Conservation (phyloP, 2,329 filamentous ascomycete genomes). For the Chlorencoelia australis region DNA sequence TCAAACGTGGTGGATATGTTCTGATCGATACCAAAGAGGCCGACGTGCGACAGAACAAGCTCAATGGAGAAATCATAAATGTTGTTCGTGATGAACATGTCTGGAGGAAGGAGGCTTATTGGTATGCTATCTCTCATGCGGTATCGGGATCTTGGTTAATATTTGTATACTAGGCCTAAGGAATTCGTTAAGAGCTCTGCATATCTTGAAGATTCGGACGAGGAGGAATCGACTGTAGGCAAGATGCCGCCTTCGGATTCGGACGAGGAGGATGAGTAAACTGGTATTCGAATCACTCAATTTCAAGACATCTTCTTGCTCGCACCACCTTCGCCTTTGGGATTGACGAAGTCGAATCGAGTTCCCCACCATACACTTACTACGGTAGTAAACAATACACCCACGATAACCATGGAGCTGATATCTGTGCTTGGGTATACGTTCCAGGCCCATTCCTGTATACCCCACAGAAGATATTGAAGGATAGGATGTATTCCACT, state of each 20-base stretch:
- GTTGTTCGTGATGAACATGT: conserved; percentile 82
- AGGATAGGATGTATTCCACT: conserved; percentile 48
- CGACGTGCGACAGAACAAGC: conserved; percentile 61
- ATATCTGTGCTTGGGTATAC: conserved; percentile 56
- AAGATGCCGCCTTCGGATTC: conserved; percentile 78
- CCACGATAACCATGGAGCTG: conserved; percentile 61
- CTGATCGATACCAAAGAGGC: conserved; percentile 62
- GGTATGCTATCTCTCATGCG: conserved; percentile 39
- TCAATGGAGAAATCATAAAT: conserved; percentile 84
- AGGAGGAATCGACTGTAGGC: conserved; percentile 70
- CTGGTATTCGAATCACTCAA: background rate
- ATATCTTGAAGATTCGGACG: conserved; percentile 55
- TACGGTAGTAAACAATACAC: conserved; percentile 57
- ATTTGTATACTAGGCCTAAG: conserved; percentile 50
- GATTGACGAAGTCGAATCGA: conserved; percentile 22
- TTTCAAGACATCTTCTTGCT: conserved; percentile 19
- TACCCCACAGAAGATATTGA: conserved; percentile 48
- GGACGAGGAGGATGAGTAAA: conserved; percentile 52
- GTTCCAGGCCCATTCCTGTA: conserved; percentile 68
- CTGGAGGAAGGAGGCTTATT: conserved; percentile 85
- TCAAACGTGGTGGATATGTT: conserved; percentile 81
- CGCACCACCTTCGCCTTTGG: conserved; percentile 18
- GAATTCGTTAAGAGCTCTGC: conserved; percentile 60
- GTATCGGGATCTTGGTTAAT: conserved; percentile 1
- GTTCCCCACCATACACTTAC: conserved; percentile 29